Evolutionary conservation across 495 filamentous ascomycete species (phyloP).

Genomic region (Penicillium nucicola): DNA sequence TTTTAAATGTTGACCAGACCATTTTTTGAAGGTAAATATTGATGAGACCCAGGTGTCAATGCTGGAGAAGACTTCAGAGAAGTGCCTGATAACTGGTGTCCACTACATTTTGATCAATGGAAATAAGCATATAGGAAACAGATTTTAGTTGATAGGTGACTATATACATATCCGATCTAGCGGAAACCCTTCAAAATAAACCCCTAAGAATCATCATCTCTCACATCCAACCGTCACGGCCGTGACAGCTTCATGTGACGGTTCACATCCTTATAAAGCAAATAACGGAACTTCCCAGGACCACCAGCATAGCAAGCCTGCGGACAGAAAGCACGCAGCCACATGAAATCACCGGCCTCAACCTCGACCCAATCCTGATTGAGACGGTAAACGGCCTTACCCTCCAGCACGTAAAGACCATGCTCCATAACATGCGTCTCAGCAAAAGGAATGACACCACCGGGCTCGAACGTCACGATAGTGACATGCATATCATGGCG

Average conservation of each 20-base stretch:
- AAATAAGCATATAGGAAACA: too few species aligned
- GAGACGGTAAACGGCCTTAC: constrained; percentile 27
- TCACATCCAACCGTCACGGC: not conserved
- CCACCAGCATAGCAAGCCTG: constrained; percentile 32
- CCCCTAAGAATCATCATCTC: too few species aligned
- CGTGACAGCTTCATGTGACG: constrained; percentile 29
- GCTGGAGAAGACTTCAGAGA: too few species aligned
- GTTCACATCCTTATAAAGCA: constrained; percentile 32
- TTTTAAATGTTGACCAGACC: too few species aligned
- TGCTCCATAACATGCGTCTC: constrained; percentile 30
- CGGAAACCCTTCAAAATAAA: too few species aligned
- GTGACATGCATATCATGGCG: constrained; percentile 30
- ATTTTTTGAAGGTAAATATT: too few species aligned
- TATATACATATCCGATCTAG: too few species aligned
- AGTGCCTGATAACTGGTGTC: too few species aligned
- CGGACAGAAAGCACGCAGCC: constrained; percentile 30
- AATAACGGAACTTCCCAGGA: constrained; percentile 29
- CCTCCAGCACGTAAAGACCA: constrained; percentile 25
- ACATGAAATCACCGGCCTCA: constrained; percentile 32
- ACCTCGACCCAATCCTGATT: constrained; percentile 33
- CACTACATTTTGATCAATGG: too few species aligned
- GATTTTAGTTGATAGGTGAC: too few species aligned
- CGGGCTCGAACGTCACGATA: constrained; percentile 25
- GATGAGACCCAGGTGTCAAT: too few species aligned
- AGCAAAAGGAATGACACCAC: constrained; percentile 23